These are phyloP conservation scores for Ambrosia artemisiifolia DNA, from an alignment of 129 eudicot genomes.

Conservation along the genomic window DNA sequence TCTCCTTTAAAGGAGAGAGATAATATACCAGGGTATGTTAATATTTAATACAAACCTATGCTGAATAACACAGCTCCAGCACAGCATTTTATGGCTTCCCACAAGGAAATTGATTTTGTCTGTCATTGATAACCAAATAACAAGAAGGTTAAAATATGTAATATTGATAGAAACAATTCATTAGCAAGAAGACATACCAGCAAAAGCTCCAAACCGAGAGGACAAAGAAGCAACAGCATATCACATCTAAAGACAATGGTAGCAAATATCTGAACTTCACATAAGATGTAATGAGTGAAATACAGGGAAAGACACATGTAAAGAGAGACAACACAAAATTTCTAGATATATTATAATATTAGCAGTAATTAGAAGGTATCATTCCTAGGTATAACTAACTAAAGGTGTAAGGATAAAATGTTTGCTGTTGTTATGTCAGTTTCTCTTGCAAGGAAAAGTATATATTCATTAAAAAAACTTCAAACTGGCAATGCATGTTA, in stretches of 20 bases:
- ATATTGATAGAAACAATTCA: neutral
- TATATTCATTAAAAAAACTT: neutral
- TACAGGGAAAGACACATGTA: slow-evolving; percentile 7
- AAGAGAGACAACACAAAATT: slow-evolving; percentile 2
- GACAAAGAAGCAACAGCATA: slow-evolving; percentile 77
- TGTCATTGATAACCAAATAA: slow-evolving; percentile 36
- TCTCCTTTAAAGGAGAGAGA: slow-evolving; percentile 1
- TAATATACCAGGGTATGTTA: slow-evolving; percentile 10
- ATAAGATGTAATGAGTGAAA: slow-evolving; percentile 25
- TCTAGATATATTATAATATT: neutral
- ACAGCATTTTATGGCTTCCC: slow-evolving; percentile 70
- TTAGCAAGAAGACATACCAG: slow-evolving; percentile 49
- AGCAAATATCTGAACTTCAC: slow-evolving; percentile 68
- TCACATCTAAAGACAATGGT: slow-evolving; percentile 94
- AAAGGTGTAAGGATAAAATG: neutral
- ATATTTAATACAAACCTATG: slow-evolving; percentile 73
- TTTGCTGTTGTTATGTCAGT: neutral
- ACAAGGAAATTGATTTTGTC: slow-evolving; percentile 75
- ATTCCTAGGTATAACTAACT: neutral
- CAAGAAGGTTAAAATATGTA: neutral
- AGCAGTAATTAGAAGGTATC: neutral
- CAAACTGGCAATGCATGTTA: neutral
- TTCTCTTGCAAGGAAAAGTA: neutral
- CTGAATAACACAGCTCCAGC: slow-evolving; percentile 46
- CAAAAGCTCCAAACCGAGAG: slow-evolving; percentile 84